Base-by-base conservation (phyloP, 1,284 basidiomycete species). In the Boletus semigastroideus region DNA sequence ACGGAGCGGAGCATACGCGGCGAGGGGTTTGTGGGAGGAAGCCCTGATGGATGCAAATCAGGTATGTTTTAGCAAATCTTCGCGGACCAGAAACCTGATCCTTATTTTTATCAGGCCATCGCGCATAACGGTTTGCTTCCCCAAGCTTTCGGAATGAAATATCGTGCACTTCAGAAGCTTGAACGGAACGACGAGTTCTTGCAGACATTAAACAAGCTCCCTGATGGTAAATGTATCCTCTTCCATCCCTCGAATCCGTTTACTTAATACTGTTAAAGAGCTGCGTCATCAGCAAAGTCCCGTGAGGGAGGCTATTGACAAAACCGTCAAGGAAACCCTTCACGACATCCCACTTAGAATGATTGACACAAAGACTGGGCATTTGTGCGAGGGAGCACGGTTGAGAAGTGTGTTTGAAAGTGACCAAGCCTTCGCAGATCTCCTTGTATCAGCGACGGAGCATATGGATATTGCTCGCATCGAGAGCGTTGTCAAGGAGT, bases 321-420 rank as follows among this genome's bases (percentile, higher is more conserved):
- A 42, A 40, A 17, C 39, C 5, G 28, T 53, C 19, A 20, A 42
- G 10, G 39, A 46, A 11, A 46, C 20, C 22, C 52, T 44, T 36
- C 22, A 34, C 17, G 41, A 54, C 6, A 5, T 25, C 14, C 56
- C 56, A n/a, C 46, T 53, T 30, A 40, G 48, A 13, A 51, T 56
- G 43, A 56, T 59, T 19, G 49, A 53, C 42, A 52, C 45, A 4
- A 19, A 41, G 38, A 47, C 53, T 31, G 49, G 57, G 28, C 11
- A 33, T 34, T 36, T 59, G 12, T 53, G 36, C 16, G 28, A 48
- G 11, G 28, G 7, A 27, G 17, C 37, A 4, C n/a, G 34, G 14
- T 22, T 48, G n/a, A 42, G 20, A 31, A 17, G 33, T 14, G 16
- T 36, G 4, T 56, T 58, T 36, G 25, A 52, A 43, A 2, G 25